phyloP scores from a whole-genome alignment of 2,329 filamentous ascomycete species.

The Aspergillus fumigatus region DNA sequence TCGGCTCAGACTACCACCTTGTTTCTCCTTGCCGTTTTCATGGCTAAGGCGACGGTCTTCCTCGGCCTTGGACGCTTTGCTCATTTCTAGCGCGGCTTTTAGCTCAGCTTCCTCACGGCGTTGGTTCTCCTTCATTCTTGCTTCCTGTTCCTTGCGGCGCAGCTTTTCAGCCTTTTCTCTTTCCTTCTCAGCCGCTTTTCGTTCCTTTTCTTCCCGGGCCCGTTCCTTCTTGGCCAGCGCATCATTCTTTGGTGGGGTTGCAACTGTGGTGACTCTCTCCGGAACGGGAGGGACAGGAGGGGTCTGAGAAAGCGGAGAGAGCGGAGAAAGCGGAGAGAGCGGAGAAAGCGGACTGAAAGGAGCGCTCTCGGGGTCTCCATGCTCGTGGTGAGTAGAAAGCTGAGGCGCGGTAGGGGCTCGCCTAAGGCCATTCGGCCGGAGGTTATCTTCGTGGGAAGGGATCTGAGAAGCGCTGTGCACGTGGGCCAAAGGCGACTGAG shows the following conservation, averaged over 20 bases:
- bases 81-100: constrained; percentile 60
- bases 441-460: constrained; percentile 33
- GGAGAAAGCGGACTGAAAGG: constrained; percentile 4
- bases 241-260: constrained; percentile 48
- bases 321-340: constrained; percentile 8
- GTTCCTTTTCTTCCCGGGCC: constrained; percentile 54
- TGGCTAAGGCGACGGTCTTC: constrained; percentile 39
- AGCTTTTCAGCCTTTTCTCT: constrained; percentile 53
- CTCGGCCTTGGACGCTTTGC: constrained; percentile 58
- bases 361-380: constrained; percentile 20
- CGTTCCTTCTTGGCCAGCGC: constrained; percentile 66
- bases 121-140: constrained; percentile 43
- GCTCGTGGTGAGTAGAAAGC: constrained; percentile 42
- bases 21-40: constrained; percentile 30
- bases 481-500: constrained; percentile 32
- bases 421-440: constrained; percentile 27
- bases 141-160: constrained; percentile 56
- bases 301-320: constrained; percentile 11
- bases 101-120: constrained; percentile 57
- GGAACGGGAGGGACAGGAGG: constrained; percentile 19
- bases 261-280: constrained; percentile 7
- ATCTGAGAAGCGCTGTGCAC: constrained; percentile 37
- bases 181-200: constrained; percentile 45
- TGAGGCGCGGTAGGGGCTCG: constrained; percentile 41
- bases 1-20: constrained; percentile 53